Base-by-base conservation (phyloP, 1,139 yeast species). In the Magnusiomyces magnusii region DNA sequence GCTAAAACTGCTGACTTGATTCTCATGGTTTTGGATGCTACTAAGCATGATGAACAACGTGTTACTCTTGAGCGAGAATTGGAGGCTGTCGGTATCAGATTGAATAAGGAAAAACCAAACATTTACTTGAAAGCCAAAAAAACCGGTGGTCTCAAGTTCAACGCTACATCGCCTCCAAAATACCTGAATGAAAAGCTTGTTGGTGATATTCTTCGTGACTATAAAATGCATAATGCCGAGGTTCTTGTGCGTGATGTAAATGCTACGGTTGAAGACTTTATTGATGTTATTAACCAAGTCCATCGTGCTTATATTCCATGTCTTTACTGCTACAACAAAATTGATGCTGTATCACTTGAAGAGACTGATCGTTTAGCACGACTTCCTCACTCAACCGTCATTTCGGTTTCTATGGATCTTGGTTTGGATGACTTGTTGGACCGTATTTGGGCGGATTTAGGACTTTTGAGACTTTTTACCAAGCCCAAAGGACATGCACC, bases 351-450 rank as follows among this genome's bases (percentile, higher is more conserved):
- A 71, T 88, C 97, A 13, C 80, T 92, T 58, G 95, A 95, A 75
- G 44, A 31, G 19, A 81, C 93, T 67, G 97, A 93, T 67, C 77
- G 93, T 62, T 76, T 93, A 63, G 86, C 88, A 75, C 83, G 93
- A 71, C 93, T 93, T 67, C 99, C 99, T 57, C 84, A 93, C 74
- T 97, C 99, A 2, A 95, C 93, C 53, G 99, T 99, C 51, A 92
- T 93, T 62, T 89, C 97, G 7, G 87, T 97, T 5, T 98, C 95
- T 62, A 82, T 87, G 70, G 96, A 95, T 64, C 93, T 99, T 99
- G 93, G 93, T 71, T 78, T 95, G 70, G 99, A 93, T 72, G 98
- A 92, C 75, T 80, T 93, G 66, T 78, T 93, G 64, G 96, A 92
- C 70, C 79, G 84, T 71, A 95, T 93, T 97, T 93, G 99, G 99